Evolutionary conservation across 75 land plant species (phyloP).

Genomic region (Selaginella tamariscina): DNA sequence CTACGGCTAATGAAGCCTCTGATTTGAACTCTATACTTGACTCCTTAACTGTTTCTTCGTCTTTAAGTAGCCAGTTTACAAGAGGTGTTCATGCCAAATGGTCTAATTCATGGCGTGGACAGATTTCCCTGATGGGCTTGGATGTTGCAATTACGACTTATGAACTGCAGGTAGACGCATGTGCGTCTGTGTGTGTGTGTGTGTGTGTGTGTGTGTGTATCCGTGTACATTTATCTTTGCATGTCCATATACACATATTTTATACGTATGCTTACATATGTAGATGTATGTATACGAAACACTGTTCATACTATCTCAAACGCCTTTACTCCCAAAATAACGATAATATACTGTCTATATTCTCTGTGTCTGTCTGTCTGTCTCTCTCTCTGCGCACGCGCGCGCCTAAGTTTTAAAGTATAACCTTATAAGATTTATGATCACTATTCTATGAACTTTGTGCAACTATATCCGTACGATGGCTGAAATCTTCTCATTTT

Average conservation of each 20-base stretch:
- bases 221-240: background rate
- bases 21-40: background rate
- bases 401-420: too few species aligned
- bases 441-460: too few species aligned
- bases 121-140: slow-evolving; percentile 44
- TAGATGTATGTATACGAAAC: background rate
- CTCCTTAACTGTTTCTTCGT: background rate
- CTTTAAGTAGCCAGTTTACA: background rate
- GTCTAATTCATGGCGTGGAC: slow-evolving; percentile 49
- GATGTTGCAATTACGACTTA: slow-evolving; percentile 51
- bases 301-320: background rate
- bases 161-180: slow-evolving; percentile 44
- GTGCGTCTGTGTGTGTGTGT: background rate
- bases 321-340: background rate
- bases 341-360: too few species aligned
- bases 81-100: background rate
- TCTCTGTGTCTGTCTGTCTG: too few species aligned
- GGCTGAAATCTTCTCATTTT: too few species aligned
- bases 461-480: too few species aligned
- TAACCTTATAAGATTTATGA: too few species aligned
- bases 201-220: background rate
- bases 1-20: background rate
- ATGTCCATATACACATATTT: background rate
- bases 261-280: slow-evolving; percentile 3
- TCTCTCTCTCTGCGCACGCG: too few species aligned